Percentiles rank a stretch among this genome's conserved stretches.
Conservation (phyloP, 2,329 filamentous ascomycete species). For the Gnomoniopsis smithogilvyi region DNA sequence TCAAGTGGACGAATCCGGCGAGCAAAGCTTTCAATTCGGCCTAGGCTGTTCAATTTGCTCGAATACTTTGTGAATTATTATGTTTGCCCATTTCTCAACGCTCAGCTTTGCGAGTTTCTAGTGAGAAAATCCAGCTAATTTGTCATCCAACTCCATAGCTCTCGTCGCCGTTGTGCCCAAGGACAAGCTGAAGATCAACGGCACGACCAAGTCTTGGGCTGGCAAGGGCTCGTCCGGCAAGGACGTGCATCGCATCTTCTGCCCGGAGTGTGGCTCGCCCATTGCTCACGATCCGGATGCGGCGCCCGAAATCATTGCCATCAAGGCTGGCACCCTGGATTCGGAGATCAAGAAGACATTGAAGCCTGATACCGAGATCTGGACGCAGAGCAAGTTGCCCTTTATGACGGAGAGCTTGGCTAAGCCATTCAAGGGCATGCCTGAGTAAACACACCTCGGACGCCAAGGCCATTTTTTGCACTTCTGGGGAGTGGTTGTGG, state of each 20-base stretch:
- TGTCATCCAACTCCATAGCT: conserved; percentile 36
- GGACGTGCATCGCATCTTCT: conserved; percentile 65
- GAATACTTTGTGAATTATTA: too few relatives aligned
- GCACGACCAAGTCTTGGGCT: conserved; percentile 62
- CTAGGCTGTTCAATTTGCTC: too few relatives aligned
- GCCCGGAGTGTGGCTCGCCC: conserved; percentile 65
- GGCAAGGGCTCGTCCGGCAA: conserved; percentile 60
- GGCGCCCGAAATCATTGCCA: conserved; percentile 66
- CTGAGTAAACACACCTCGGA: conserved; percentile 37
- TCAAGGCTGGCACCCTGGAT: conserved; percentile 65
- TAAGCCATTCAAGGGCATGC: conserved; percentile 63
- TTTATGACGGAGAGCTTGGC: conserved; percentile 66
- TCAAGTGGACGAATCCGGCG: neutral
- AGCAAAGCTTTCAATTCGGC: too few relatives aligned
- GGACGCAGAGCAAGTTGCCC: conserved; percentile 65
- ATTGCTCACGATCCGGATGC: conserved; percentile 69
- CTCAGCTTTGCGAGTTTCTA: neutral
- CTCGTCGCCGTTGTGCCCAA: conserved; percentile 65
- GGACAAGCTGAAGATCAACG: conserved; percentile 60
- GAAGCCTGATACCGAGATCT: conserved; percentile 69
- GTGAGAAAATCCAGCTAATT: neutral
- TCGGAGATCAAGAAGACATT: conserved; percentile 63
- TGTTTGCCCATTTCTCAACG: too few relatives aligned
- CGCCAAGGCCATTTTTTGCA: neutral
- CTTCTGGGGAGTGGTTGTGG: neutral